Evolutionary conservation across 305 asterid genomes (phyloP).

Genomic region (Fraxinus nigra): DNA sequence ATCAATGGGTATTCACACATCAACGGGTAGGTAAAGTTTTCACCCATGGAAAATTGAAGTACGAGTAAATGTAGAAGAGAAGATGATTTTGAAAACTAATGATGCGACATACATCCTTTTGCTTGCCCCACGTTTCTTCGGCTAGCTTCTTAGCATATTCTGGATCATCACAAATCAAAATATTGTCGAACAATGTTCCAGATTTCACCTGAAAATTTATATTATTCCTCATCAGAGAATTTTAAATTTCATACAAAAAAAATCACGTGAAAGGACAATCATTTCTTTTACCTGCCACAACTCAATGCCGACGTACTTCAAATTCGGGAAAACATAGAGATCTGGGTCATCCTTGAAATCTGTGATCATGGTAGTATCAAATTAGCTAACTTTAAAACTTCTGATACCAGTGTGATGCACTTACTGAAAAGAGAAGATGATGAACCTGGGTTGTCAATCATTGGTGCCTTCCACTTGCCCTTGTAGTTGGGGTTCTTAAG

Average conservation of each 20-base stretch:
- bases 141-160: slow-evolving; percentile 50
- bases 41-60: neutral
- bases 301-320: slow-evolving; percentile 95
- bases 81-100: neutral
- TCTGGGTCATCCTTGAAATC: slow-evolving; percentile 96
- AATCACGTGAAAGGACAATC: neutral
- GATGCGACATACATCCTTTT: slow-evolving; percentile 40
- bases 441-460: slow-evolving; percentile 93
- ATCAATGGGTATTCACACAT: slow-evolving; percentile 11
- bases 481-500: slow-evolving; percentile 93
- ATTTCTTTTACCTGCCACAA: slow-evolving; percentile 77
- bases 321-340: slow-evolving; percentile 73
- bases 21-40: neutral
- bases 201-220: slow-evolving; percentile 44
- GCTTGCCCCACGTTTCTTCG: slow-evolving; percentile 54
- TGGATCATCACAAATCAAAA: slow-evolving; percentile 42
- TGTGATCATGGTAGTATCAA: slow-evolving; percentile 24
- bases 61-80: neutral
- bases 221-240: neutral
- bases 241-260: neutral
- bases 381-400: slow-evolving; percentile 1
- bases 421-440: slow-evolving; percentile 10
- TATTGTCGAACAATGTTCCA: slow-evolving; percentile 52
- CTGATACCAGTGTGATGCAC: neutral
- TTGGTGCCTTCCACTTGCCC: slow-evolving; percentile 97